A percentile compares a stretch with the other conserved stretches of the same genome.
Evolutionary conservation across 345 rosid species (phyloP).

Genomic region (Brassica cretica): DNA sequence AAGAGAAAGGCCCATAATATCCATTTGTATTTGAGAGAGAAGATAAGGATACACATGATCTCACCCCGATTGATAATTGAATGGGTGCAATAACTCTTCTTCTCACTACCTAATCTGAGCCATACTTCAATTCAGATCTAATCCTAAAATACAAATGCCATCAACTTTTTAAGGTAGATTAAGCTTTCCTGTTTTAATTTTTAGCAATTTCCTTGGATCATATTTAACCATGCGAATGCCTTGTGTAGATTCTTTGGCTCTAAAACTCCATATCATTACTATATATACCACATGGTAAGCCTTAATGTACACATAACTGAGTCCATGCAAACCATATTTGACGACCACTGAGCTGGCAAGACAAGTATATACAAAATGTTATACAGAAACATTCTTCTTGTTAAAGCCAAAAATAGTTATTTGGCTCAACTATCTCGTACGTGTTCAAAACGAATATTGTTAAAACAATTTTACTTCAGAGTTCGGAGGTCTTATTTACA

Average conservation of each 20-base stretch:
- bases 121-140: not conserved
- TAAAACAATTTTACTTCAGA: not conserved
- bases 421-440: not conserved
- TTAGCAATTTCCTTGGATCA: not conserved
- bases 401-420: not conserved
- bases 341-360: not conserved
- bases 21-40: not conserved
- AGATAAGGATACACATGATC: not conserved
- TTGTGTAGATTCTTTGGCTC: not conserved
- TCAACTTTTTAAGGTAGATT: not conserved
- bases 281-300: not conserved
- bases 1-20: not conserved
- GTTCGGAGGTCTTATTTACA: too few relatives aligned
- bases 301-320: not conserved
- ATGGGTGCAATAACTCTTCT: not conserved
- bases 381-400: not conserved
- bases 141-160: not conserved
- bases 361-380: not conserved
- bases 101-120: not conserved
- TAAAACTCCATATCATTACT: not conserved
- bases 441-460: not conserved
- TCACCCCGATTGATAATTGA: not conserved
- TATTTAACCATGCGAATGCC: not conserved
- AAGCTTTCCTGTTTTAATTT: not conserved
- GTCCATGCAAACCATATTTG: not conserved